A percentile compares a stretch with the other conserved stretches of the same genome.
These are phyloP conservation scores for Artemisia tridentata DNA, from an alignment of 129 eudicot genomes.

Conservation along the genomic window DNA sequence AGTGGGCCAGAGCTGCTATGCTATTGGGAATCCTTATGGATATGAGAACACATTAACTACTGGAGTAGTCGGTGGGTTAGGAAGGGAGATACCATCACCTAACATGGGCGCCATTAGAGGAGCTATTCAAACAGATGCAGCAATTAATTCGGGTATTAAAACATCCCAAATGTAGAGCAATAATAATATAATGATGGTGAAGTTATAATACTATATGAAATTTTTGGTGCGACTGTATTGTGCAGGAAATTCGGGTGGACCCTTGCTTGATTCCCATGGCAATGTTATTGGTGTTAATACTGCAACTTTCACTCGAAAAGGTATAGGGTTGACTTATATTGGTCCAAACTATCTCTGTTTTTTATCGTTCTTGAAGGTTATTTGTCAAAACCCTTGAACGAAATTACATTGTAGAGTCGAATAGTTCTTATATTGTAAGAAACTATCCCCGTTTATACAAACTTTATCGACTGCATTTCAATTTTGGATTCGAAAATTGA, in stretches of 20 bases:
- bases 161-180: not conserved
- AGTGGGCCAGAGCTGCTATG: constrained; percentile 94
- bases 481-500: not conserved
- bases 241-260: constrained; percentile 98
- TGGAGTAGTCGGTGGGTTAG: constrained; percentile 97
- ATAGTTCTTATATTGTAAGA: too few relatives aligned
- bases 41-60: constrained; percentile 90
- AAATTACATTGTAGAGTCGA: too few relatives aligned
- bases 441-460: not conserved
- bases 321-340: constrained; percentile 28
- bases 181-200: not conserved
- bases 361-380: not conserved
- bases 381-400: not conserved
- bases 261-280: constrained; percentile 80
- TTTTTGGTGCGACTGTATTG: not conserved
- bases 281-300: constrained; percentile 97
- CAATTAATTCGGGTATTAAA: constrained; percentile 77
- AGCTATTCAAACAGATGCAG: constrained; percentile 99
- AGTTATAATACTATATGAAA: too few relatives aligned
- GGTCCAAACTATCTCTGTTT: not conserved
- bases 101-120: constrained; percentile 86
- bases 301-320: constrained; percentile 94
- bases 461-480: not conserved
- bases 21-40: constrained; percentile 97
- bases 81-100: constrained; percentile 97